phyloP scores from a whole-genome alignment of 495 filamentous ascomycete genomes.

The Lentithecium fluviatile region DNA sequence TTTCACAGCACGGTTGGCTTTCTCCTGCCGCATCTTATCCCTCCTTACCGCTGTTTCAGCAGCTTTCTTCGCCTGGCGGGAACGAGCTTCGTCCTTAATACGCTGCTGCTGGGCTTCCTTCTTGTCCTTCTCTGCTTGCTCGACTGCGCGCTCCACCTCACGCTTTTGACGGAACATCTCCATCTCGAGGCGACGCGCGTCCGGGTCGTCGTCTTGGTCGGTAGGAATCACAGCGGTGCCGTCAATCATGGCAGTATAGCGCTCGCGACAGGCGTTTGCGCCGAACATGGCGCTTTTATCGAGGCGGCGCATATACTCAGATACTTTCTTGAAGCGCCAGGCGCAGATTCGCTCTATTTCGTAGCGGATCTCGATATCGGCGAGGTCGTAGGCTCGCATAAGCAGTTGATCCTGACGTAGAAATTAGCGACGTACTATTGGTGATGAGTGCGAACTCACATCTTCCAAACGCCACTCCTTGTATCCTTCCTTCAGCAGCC shows the following conservation, averaged over 20 bases:
- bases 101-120: background rate
- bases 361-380: slow-evolving; percentile 32
- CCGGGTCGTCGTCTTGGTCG: slow-evolving; percentile 37
- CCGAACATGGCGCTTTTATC: slow-evolving; percentile 32
- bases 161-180: slow-evolving; percentile 19
- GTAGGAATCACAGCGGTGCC: slow-evolving; percentile 39
- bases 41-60: slow-evolving; percentile 5
- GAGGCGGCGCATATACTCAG: slow-evolving; percentile 29
- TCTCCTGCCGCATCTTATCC: slow-evolving; percentile 7
- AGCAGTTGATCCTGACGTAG: slow-evolving; percentile 36
- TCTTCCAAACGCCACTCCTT: slow-evolving; percentile 45
- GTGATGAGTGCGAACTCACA: slow-evolving; percentile 29
- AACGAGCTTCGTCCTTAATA: slow-evolving; percentile 42
- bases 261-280: slow-evolving; percentile 38
- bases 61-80: slow-evolving; percentile 74
- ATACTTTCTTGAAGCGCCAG: slow-evolving; percentile 34
- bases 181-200: slow-evolving; percentile 30
- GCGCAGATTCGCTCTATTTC: slow-evolving; percentile 34
- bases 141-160: slow-evolving; percentile 14
- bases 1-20: slow-evolving; percentile 1
- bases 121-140: slow-evolving; percentile 11
- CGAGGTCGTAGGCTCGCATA: slow-evolving; percentile 24
- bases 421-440: background rate
- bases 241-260: slow-evolving; percentile 33
- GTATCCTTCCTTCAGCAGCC: slow-evolving; percentile 40